Percentiles rank a stretch among this genome's conserved stretches.
phyloP scores from a whole-genome alignment of 495 filamentous ascomycete species.

The Hypoxylon lienhwacheense region DNA sequence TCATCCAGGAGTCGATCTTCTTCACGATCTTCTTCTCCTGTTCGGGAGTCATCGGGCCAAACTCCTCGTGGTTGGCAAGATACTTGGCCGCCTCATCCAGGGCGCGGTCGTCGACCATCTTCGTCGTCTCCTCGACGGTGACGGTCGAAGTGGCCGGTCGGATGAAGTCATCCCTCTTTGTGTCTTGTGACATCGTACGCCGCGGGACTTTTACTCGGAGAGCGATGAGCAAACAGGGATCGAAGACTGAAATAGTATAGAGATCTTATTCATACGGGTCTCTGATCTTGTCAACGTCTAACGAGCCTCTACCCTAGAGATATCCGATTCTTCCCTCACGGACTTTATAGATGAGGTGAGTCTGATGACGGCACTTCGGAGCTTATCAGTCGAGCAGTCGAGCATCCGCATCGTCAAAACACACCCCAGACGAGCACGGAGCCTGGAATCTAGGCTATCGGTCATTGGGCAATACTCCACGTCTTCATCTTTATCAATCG shows the following conservation, averaged over 20 bases:
- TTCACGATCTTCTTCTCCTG: constrained; percentile 47
- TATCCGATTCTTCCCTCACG: constrained; percentile 1
- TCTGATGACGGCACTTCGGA: constrained; percentile 1
- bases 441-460: background rate
- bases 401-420: background rate
- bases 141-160: constrained; percentile 13
- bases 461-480: constrained; percentile 13
- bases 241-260: background rate
- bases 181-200: constrained; percentile 19
- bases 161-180: constrained; percentile 14
- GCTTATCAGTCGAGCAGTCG: constrained; percentile 28
- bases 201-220: no score
- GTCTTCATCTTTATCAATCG: background rate
- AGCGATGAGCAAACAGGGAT: background rate
- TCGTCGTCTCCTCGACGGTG: constrained; percentile 15
- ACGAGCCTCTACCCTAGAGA: constrained; percentile 2
- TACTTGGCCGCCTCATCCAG: constrained; percentile 29
- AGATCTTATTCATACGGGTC: background rate
- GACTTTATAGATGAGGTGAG: constrained; percentile 23
- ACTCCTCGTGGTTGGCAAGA: constrained; percentile 27
- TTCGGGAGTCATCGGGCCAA: constrained; percentile 28
- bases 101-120: constrained; percentile 13
- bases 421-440: background rate
- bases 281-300: constrained; percentile 4
- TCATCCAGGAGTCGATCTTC: constrained; percentile 52